Evolutionary conservation across 192 early-diverging fungal species (phyloP), one percentile per base, ranked within the genome.

Genomic region (Coemansia sp.): DNA sequence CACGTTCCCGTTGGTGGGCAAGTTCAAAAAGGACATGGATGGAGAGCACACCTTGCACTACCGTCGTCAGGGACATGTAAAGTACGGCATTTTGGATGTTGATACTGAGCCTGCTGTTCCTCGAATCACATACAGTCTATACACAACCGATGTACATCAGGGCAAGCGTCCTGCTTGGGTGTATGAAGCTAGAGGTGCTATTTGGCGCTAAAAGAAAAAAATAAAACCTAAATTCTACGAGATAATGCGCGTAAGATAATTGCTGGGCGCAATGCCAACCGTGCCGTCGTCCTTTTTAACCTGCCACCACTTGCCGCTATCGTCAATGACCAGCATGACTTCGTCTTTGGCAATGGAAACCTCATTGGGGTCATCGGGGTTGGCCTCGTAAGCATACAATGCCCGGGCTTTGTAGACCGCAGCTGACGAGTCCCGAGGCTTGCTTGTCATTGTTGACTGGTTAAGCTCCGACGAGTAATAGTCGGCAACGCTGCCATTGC

Each of bases 281-380:
- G 81, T 69, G 6, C 91, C 92, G 63, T 93, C 84, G 17, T 78
- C 71, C 69, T 88, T 88, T 54, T 85, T 84, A 48, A 91, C 93
- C 70, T 94, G 88, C 94, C 95, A 98, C 95, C 95, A 98, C 68
- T 98, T 96, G 66, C 95, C 95, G 74, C 87, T 87, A 62, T 84
- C 91, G 67, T 93, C 91, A 8, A 89, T 71, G 42, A 98, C 85
- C 40, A 92, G 88, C 66, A 98, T 64, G 18, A 86, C 57, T 50
- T 96, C 92, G 52, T 87, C 90, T 69, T 98, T 98, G 7, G 55
- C 57, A 76, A 96, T 93, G 6, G 88, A 88, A 7, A 98, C 65
- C 67, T 98, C 95, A 63, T 92, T 91, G 11, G 88, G 88, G 76
- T 98, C 95, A 18, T 88, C 87, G 0, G 87, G 84, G 73, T 90